phyloP scores from a whole-genome alignment of 2,329 filamentous ascomycete species.

The Corynespora cassiicola region DNA sequence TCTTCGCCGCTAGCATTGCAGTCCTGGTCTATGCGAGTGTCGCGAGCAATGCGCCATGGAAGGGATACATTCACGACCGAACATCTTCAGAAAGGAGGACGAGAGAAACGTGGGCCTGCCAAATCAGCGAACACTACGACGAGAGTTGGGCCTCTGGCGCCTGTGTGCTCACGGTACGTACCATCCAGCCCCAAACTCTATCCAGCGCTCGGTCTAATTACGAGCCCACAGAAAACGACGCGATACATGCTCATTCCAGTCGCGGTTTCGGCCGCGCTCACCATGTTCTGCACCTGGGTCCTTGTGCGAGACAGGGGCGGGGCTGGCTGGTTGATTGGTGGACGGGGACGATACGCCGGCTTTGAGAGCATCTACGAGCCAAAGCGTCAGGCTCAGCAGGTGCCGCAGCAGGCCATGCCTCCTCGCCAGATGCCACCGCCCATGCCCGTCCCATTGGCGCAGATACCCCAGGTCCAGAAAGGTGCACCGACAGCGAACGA shows the following conservation, averaged over 20 bases:
- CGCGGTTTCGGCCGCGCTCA: conserved; percentile 22
- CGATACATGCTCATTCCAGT: conserved; percentile 31
- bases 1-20: conserved; percentile 22
- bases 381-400: too few relatives aligned
- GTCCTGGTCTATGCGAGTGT: conserved; percentile 28
- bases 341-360: conserved; percentile 33
- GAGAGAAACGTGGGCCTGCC: conserved; percentile 36
- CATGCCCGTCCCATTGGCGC: too few relatives aligned
- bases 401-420: too few relatives aligned
- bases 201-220: conserved; percentile 1
- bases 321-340: conserved; percentile 31
- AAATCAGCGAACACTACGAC: conserved; percentile 25
- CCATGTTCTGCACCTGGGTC: conserved; percentile 24
- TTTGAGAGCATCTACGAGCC: conserved; percentile 34
- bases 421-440: too few relatives aligned
- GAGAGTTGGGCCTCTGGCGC: conserved; percentile 29
- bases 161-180: conserved; percentile 30
- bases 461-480: too few relatives aligned
- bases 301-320: conserved; percentile 33
- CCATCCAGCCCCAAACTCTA: not conserved
- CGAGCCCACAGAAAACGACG: conserved; percentile 23
- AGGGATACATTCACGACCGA: too few relatives aligned
- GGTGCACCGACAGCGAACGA: too few relatives aligned
- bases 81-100: conserved; percentile 25
- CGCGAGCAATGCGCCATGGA: conserved; percentile 22